Percentiles rank a stretch among this genome's conserved stretches.
Conservation (phyloP, 2,329 filamentous ascomycete genomes). For the Blastomyces silverae region DNA sequence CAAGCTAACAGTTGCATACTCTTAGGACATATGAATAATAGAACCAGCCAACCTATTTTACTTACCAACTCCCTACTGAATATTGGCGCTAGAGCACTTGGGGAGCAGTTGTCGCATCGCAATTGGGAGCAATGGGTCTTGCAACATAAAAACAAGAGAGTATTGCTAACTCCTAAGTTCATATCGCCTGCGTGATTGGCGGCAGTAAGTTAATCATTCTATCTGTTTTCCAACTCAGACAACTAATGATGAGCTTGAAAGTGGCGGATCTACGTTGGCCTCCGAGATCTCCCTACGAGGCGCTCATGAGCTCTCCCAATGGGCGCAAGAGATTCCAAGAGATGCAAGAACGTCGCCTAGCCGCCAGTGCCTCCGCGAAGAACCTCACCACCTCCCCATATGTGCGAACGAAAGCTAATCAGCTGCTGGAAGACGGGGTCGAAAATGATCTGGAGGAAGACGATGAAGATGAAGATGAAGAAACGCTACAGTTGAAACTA, state of each 20-base stretch:
- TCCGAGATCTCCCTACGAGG: slow-evolving; percentile 56
- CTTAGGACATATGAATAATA: background rate
- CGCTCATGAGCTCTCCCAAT: slow-evolving; percentile 62
- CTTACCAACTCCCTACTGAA: no score
- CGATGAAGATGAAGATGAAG: slow-evolving; percentile 59
- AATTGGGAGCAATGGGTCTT: background rate
- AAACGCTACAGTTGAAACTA: slow-evolving; percentile 77
- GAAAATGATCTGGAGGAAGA: slow-evolving; percentile 51
- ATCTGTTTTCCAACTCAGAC: background rate
- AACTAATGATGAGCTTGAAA: slow-evolving; percentile 12
- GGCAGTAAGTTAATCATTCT: slow-evolving; percentile 5
- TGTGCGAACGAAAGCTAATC: slow-evolving; percentile 18
- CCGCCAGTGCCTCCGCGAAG: slow-evolving; percentile 53
- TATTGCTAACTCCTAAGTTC: background rate
- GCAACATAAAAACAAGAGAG: slow-evolving; percentile 3
- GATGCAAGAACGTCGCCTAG: slow-evolving; percentile 59
- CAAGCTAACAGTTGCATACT: background rate
- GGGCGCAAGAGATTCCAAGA: slow-evolving; percentile 70
- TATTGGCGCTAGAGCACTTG: background rate
- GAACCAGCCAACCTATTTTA: background rate
- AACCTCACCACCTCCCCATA: slow-evolving; percentile 12
- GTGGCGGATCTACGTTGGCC: slow-evolving; percentile 45
- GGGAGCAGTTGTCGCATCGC: background rate
- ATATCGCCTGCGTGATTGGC: slow-evolving; percentile 34
- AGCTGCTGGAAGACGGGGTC: slow-evolving; percentile 23